Evolutionary conservation across 305 asterid species (phyloP).

Genomic region (Fraxinus angustifolia): DNA sequence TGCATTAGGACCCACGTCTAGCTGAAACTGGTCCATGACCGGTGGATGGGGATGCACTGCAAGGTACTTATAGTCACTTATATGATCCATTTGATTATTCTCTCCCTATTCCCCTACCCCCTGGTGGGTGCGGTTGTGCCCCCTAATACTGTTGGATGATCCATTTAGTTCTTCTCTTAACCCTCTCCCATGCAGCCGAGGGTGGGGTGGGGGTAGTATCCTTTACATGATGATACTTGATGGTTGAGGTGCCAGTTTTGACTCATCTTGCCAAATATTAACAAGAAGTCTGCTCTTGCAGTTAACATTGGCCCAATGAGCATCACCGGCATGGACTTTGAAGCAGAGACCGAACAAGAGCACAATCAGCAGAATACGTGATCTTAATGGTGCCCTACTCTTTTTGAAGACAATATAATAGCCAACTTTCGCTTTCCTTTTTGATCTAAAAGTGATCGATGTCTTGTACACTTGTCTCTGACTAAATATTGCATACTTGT

Average conservation of each 20-base stretch:
- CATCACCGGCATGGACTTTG: constrained; percentile 62
- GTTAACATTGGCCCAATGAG: constrained; percentile 85
- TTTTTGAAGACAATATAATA: constrained; percentile 2
- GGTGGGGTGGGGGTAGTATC: background rate
- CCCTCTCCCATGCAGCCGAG: background rate
- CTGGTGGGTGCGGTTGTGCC: background rate
- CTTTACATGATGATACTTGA: background rate
- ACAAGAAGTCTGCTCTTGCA: constrained; percentile 36
- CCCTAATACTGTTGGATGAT: background rate
- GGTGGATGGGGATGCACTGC: background rate
- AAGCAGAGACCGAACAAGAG: constrained; percentile 44
- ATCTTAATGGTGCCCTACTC: background rate
- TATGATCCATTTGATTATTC: background rate
- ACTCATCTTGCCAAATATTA: background rate
- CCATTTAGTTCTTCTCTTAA: background rate
- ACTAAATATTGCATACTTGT: background rate
- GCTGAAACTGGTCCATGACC: background rate
- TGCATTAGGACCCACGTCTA: background rate
- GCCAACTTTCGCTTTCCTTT: background rate
- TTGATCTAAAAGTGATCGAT: background rate
- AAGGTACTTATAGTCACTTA: background rate
- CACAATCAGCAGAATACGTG: constrained; percentile 21
- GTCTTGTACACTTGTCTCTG: background rate
- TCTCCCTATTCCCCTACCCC: background rate
- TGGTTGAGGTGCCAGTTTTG: background rate